Percentiles rank a stretch among this genome's conserved stretches.
Evolutionary conservation across 495 filamentous ascomycete species (phyloP).

Genomic region (Penicillium canariense): DNA sequence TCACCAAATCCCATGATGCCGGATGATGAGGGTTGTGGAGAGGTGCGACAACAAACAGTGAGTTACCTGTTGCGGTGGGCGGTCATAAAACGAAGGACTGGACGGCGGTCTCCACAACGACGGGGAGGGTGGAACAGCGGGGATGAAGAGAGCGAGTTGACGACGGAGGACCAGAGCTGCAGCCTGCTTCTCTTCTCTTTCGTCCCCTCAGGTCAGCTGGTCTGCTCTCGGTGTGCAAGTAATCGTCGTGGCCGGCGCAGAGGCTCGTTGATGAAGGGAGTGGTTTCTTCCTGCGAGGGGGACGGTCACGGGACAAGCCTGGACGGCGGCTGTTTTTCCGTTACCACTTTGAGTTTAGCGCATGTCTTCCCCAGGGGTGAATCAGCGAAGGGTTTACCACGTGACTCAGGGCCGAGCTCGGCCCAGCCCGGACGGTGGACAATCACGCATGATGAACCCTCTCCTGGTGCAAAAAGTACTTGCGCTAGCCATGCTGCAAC

Average conservation of each 20-base stretch:
- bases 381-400: conserved; percentile 4
- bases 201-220: conserved; percentile 4
- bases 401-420: background rate
- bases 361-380: conserved; percentile 2
- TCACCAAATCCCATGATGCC: conserved; percentile 82
- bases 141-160: conserved; percentile 14
- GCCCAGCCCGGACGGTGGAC: background rate
- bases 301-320: conserved; percentile 17
- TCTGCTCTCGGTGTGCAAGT: conserved; percentile 4
- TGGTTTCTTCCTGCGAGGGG: conserved; percentile 13
- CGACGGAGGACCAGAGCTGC: conserved; percentile 4
- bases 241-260: background rate
- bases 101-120: conserved; percentile 32
- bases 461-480: background rate
- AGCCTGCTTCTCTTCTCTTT: conserved; percentile 4
- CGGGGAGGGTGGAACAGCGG: conserved; percentile 24
- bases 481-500: too few relatives aligned
- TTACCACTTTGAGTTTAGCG: conserved; percentile 12
- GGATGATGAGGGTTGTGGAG: conserved; percentile 8
- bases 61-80: conserved; percentile 22
- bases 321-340: conserved; percentile 17
- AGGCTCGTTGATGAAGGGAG: background rate
- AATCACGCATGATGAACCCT: background rate
- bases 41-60: conserved; percentile 20
- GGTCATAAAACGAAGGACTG: conserved; percentile 20